Base-by-base conservation (phyloP, 2,329 filamentous ascomycete genomes). In the Akanthomyces muscarius region DNA sequence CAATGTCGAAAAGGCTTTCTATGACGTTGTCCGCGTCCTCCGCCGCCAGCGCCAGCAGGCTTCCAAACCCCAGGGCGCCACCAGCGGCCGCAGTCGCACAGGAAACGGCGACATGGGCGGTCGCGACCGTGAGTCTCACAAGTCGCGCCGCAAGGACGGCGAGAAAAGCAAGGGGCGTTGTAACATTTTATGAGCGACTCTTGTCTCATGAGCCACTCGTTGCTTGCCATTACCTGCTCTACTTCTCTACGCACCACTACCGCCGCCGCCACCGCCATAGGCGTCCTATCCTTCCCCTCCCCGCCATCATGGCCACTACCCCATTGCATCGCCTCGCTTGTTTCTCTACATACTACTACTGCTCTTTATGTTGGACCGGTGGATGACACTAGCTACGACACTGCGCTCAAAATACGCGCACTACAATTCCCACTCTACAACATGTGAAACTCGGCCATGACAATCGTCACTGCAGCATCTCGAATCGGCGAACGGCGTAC, bases 1-100 rank as follows among this genome's bases (percentile, higher is more conserved):
- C 81, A 97, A 98, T 72, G 94, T 97, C 61, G 95, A 97, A 77
- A 98, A 96, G 82, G 94, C 92, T 38, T 98, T 99, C 73, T 98
- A 97, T 77, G 95, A 99, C 73, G 95, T 99, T 8, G 95, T 98
- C 61, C 83, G 95, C 69, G 91, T 95, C 75, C 81, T 99, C 68
- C 88, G 95, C 69, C 87, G 90, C 70, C 92, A 97, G 77, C 85
- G 91, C 71, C 88, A 91, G 70, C 79, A 81, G 64, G 76, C 79
- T 13, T 71, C 78, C 55, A 76, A 79, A 36, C 76, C 78, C 38
- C 67, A 72, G 6, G 73, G 71, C 62, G 71, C 69, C 65, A 69
- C 73, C 52, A 67, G 72, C 57, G 70, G 74, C 65, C 74, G 78
- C 64, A 80, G 78, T 57, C 73, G 72, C 66, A 73, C 71, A 41